Evolutionary conservation across 225 moss, liverwort and hornwort species (phyloP).

Genomic region (Physcomitrellopsis africana): DNA sequence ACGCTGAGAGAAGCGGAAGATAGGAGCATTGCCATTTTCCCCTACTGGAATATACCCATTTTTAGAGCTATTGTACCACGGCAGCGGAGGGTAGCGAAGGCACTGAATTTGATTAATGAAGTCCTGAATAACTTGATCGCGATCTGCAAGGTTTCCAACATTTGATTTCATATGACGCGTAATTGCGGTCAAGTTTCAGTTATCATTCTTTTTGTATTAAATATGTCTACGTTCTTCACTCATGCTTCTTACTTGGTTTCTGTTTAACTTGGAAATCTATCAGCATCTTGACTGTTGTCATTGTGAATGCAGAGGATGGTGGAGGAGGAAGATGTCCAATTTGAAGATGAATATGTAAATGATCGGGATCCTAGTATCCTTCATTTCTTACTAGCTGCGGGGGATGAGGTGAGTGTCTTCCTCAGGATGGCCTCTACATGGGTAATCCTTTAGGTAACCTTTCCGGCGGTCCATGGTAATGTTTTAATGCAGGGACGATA

Average conservation of each 20-base stretch:
- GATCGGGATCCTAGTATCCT: conserved; percentile 91
- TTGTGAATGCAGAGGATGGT: conserved; percentile 67
- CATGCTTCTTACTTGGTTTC: conserved; percentile 8
- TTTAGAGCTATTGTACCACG: conserved; percentile 76
- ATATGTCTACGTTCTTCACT: not conserved
- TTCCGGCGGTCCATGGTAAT: conserved; percentile 1
- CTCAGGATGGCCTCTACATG: not conserved
- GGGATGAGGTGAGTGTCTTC: conserved; percentile 61
- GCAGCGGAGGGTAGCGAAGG: conserved; percentile 68
- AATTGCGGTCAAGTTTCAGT: not conserved
- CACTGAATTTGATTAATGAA: conserved; percentile 74
- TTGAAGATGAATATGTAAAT: conserved; percentile 78
- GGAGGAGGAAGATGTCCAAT: conserved; percentile 73
- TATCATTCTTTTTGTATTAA: not conserved
- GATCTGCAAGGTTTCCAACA: conserved; percentile 67
- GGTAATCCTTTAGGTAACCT: not conserved
- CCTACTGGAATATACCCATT: conserved; percentile 84
- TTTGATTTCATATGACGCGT: not conserved
- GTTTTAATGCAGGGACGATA: not conserved
- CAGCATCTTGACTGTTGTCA: conserved; percentile 19
- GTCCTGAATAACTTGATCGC: conserved; percentile 70
- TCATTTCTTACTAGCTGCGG: conserved; percentile 83
- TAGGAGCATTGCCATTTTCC: conserved; percentile 73
- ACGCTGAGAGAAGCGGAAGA: conserved; percentile 79
- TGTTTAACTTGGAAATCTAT: not conserved